Evolutionary conservation across 2,329 filamentous ascomycete genomes (phyloP), one percentile per base, ranked within the genome.

Genomic region (Akanthomyces dipterigenus): DNA sequence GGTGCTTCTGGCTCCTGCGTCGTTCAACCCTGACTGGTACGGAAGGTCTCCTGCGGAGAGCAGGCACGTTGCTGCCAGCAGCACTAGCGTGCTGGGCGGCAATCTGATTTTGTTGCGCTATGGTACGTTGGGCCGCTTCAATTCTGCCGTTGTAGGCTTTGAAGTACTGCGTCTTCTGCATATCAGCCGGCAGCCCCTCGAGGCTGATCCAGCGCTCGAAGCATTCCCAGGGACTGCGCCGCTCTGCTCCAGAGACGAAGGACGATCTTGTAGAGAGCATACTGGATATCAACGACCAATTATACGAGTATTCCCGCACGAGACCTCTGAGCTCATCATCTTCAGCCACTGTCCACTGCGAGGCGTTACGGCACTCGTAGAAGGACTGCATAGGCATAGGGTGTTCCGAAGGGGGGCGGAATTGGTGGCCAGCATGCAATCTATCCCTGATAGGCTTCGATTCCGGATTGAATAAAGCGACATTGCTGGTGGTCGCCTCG

Each of bases 141-240:
- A 88, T 86, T 31, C 86, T 77, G 11, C 75, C 76, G 65, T 84
- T 85, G 70, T 87, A 88, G 1, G 83, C 76, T 69, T 92, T 91
- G 80, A 98, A 99, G 72, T 98, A 99, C 49, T 93, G 89, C 0
- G 91, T 96, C 76, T 96, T 96, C 20, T 89, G 88, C 88, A 98
- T 96, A 66, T 99, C 95, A 12, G 88, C 85, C 5, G 95, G 93
- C 42, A 97, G 79, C 1, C 93, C 92, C 75, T 98, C 95, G 14
- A 98, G 78, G 67, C 90, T 88, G 60, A 97, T 89, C 93, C 93
- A 99, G 48, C 95, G 85, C 75, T 99, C 95, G 68, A 99, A 99
- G 71, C 95, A 99, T 76, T 99, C 95, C 95, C 95, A 99, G 0
- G 93, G 92, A 3, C 93, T 98, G 53, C 95, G 85, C 64, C 95